These are phyloP conservation scores for Kwoniella europaea DNA, from an alignment of 768 basidiomycete genomes.

Conservation along the genomic window DNA sequence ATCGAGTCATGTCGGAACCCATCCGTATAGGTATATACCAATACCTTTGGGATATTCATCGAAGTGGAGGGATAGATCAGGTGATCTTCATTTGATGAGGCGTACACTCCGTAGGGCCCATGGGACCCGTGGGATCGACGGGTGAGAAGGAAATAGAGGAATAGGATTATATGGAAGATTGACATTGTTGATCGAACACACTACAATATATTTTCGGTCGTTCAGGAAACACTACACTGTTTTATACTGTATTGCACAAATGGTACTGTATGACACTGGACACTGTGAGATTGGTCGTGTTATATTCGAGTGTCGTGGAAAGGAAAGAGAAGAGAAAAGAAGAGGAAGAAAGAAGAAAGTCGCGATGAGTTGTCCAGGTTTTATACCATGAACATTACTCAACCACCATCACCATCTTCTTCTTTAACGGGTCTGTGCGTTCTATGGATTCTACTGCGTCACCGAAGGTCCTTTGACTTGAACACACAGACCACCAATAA, in stretches of 20 bases:
- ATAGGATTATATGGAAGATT: background rate
- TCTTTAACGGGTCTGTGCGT: background rate
- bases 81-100: background rate
- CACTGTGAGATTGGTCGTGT: no score
- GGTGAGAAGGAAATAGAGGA: conserved; percentile 1
- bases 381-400: background rate
- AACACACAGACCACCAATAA: background rate
- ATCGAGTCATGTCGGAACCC: conserved; percentile 76
- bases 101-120: background rate
- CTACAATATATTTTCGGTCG: no score
- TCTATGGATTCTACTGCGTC: no score
- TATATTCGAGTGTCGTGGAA: background rate
- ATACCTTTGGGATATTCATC: conserved; percentile 51
- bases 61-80: background rate
- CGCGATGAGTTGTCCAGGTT: background rate
- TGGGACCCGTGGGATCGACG: background rate
- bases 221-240: no score
- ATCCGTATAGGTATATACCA: conserved; percentile 69
- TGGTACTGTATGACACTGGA: background rate
- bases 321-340: background rate
- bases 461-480: no score
- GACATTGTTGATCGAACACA: background rate
- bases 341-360: background rate
- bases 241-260: no score
- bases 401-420: background rate